These are phyloP conservation scores for Salix brachista DNA, from an alignment of 345 rosid species.

Conservation along the genomic window DNA sequence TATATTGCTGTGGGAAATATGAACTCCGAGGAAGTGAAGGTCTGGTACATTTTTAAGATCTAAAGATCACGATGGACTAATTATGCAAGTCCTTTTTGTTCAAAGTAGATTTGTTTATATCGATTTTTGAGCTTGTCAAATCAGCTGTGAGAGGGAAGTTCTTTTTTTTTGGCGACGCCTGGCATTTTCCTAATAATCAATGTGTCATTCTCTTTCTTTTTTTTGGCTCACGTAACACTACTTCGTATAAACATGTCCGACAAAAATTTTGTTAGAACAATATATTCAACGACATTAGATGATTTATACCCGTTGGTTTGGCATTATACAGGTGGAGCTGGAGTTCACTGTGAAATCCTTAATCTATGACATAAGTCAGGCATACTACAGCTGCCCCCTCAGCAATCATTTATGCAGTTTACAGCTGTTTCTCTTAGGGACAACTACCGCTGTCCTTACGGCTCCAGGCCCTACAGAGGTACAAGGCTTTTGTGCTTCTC, in stretches of 20 bases:
- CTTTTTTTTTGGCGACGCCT: not conserved
- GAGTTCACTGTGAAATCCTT: slow-evolving; percentile 36
- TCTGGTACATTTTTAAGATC: slow-evolving; percentile 12
- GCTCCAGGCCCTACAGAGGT: slow-evolving; percentile 45
- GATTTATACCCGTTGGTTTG: not conserved
- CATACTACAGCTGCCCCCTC: slow-evolving; percentile 43
- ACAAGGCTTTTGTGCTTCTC: not conserved
- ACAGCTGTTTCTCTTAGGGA: slow-evolving; percentile 24
- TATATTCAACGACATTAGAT: not conserved
- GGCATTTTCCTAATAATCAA: not conserved
- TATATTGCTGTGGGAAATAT: slow-evolving; percentile 50
- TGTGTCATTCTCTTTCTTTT: not conserved
- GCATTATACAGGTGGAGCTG: slow-evolving; percentile 42
- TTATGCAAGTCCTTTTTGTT: not conserved
- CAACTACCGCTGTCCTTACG: slow-evolving; percentile 41
- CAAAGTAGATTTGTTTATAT: not conserved
- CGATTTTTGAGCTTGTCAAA: not conserved
- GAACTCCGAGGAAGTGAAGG: slow-evolving; percentile 52
- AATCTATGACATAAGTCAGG: slow-evolving; percentile 37
- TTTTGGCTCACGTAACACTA: not conserved
- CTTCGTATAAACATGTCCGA: not conserved
- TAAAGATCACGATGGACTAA: not conserved
- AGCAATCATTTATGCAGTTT: slow-evolving; percentile 29
- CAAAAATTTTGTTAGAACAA: not conserved
- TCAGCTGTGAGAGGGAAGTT: not conserved